These are phyloP conservation scores for Globisporangium echinulatum DNA, from an alignment of 352 stramenopile genomes.

Conservation along the genomic window DNA sequence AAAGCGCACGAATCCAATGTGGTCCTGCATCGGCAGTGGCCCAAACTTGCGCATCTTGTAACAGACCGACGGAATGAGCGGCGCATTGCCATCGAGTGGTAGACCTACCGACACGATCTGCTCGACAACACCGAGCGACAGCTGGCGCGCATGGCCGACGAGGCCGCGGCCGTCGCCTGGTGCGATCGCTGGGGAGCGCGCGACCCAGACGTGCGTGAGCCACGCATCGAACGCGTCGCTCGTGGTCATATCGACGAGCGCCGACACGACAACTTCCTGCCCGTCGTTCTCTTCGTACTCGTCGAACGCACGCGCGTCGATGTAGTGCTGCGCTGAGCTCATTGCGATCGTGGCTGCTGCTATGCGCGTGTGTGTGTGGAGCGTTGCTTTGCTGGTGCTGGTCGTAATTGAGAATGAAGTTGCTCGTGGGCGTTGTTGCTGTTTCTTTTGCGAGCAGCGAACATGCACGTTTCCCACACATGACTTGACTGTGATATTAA, in stretches of 20 bases:
- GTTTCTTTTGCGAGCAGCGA: too few relatives aligned
- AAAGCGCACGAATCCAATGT: slow-evolving; percentile 57
- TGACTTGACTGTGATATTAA: too few relatives aligned
- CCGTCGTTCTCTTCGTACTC: slow-evolving; percentile 40
- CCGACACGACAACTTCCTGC: slow-evolving; percentile 54
- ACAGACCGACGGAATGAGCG: slow-evolving; percentile 36
- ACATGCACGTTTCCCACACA: too few relatives aligned
- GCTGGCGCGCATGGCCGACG: slow-evolving; percentile 41
- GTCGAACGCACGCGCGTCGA: slow-evolving; percentile 31
- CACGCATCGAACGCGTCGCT: slow-evolving; percentile 64
- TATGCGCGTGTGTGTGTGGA: too few relatives aligned
- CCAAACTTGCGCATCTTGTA: slow-evolving; percentile 47
- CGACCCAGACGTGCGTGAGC: slow-evolving; percentile 46
- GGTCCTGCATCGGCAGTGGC: slow-evolving; percentile 30
- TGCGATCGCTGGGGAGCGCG: slow-evolving; percentile 23
- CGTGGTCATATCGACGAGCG: slow-evolving; percentile 34
- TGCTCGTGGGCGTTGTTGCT: too few relatives aligned
- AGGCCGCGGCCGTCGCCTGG: slow-evolving; percentile 42
- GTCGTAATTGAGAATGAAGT: too few relatives aligned
- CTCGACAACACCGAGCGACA: slow-evolving; percentile 49
- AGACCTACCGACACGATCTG: slow-evolving; percentile 57
- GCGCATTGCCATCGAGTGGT: slow-evolving; percentile 16
- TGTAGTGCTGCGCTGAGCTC: slow-evolving; percentile 20
- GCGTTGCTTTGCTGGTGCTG: too few relatives aligned
- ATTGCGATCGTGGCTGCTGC: not conserved